Percentiles rank a stretch among this genome's conserved stretches.
These are phyloP conservation scores for Delitschia confertaspora DNA, from an alignment of 495 filamentous ascomycete genomes.

Conservation along the genomic window DNA sequence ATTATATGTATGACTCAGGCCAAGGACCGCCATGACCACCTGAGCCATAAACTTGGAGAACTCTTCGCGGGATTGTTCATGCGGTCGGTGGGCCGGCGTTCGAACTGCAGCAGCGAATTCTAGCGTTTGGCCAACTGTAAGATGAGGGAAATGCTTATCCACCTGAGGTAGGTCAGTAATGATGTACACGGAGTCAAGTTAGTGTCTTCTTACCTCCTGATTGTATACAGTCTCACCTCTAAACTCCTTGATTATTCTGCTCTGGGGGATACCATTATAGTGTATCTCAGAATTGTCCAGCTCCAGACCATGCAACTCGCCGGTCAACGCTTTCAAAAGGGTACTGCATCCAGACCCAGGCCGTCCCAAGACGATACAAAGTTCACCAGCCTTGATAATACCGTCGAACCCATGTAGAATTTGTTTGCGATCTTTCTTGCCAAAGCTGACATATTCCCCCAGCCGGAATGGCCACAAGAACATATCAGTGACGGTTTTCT, in stretches of 20 bases:
- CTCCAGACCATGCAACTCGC: conserved; percentile 15
- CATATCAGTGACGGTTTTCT: too few relatives aligned
- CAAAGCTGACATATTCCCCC: too few relatives aligned
- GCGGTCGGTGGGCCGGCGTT: conserved; percentile 24
- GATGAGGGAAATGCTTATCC: conserved; percentile 34
- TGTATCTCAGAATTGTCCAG: conserved; percentile 12
- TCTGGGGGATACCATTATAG: conserved; percentile 28
- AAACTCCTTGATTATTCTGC: conserved; percentile 56
- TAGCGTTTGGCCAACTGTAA: conserved; percentile 33
- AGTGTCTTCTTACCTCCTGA: conserved; percentile 71
- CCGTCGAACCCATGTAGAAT: conserved; percentile 18
- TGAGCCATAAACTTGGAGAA: conserved; percentile 28
- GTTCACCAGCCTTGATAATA: conserved; percentile 32
- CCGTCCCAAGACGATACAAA: conserved; percentile 41
- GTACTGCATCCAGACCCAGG: conserved; percentile 43
- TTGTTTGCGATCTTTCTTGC: conserved; percentile 10
- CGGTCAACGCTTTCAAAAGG: conserved; percentile 24
- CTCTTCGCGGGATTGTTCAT: conserved; percentile 11
- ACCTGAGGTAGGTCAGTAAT: conserved; percentile 20
- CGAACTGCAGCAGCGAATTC: conserved; percentile 31
- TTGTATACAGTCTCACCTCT: conserved; percentile 77
- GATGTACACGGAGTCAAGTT: conserved; percentile 46
- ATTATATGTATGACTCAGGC: conserved; percentile 32
- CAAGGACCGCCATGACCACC: conserved; percentile 33
- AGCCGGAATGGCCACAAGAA: too few relatives aligned